Conservation (phyloP, 2,329 filamentous ascomycete genomes). For the Epichloe coenophiala region DNA sequence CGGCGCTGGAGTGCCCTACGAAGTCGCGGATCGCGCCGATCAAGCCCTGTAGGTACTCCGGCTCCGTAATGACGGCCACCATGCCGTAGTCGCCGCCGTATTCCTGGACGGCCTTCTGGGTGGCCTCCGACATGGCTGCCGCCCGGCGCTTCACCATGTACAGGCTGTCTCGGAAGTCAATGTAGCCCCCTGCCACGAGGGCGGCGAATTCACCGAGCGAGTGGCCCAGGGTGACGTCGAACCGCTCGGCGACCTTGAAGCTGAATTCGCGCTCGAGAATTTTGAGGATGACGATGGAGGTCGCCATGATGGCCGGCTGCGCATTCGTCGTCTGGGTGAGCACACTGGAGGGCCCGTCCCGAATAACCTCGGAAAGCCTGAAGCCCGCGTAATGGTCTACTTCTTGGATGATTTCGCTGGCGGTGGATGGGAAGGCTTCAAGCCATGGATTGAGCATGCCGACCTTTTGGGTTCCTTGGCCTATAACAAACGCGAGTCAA, state of each 20-base stretch:
- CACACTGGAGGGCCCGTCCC: constrained; percentile 60
- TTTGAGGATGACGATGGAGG: constrained; percentile 76
- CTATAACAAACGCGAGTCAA: constrained; percentile 25
- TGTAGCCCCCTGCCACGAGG: constrained; percentile 69
- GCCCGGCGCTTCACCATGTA: constrained; percentile 64
- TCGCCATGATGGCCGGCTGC: constrained; percentile 93
- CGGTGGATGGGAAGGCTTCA: constrained; percentile 68
- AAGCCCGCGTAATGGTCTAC: constrained; percentile 67
- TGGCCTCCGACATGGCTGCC: constrained; percentile 71
- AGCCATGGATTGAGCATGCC: constrained; percentile 82
- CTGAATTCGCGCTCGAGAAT: constrained; percentile 76
- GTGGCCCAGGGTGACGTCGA: constrained; percentile 79
- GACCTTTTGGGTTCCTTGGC: constrained; percentile 79
- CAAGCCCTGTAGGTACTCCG: constrained; percentile 55
- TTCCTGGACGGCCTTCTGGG: constrained; percentile 46
- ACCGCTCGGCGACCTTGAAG: constrained; percentile 55
- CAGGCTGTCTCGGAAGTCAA: constrained; percentile 65
- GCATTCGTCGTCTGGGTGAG: constrained; percentile 78
- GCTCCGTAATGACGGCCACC: constrained; percentile 84
- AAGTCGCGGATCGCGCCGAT: constrained; percentile 68
- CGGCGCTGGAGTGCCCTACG: constrained; percentile 53
- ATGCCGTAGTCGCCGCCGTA: constrained; percentile 82
- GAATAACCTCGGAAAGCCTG: constrained; percentile 65
- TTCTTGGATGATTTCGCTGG: constrained; percentile 65
- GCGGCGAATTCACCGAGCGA: constrained; percentile 90